These are phyloP conservation scores for Crepidotus variabilis DNA, from an alignment of 768 basidiomycete genomes.

Conservation along the genomic window DNA sequence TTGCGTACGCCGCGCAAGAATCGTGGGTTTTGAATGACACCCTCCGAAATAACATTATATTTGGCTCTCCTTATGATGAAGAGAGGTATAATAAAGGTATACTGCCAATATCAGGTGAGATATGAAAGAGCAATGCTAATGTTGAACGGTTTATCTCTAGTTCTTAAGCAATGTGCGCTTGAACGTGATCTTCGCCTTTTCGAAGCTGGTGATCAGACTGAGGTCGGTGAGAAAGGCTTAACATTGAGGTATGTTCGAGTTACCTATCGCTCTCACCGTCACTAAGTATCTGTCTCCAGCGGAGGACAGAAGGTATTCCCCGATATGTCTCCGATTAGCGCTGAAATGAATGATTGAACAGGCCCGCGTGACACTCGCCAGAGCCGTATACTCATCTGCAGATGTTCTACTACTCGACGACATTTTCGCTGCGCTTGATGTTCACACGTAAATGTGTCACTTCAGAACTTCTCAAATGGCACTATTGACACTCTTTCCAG, in stretches of 20 bases:
- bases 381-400: slow-evolving; percentile 28
- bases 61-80: slow-evolving; percentile 74
- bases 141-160: slow-evolving; percentile 19
- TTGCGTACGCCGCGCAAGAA: slow-evolving; percentile 82
- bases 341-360: neutral
- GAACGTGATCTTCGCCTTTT: slow-evolving; percentile 70
- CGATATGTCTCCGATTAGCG: neutral
- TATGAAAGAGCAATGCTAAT: neutral
- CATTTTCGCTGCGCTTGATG: slow-evolving; percentile 60
- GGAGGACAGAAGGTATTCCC: neutral
- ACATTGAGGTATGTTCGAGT: slow-evolving; percentile 30
- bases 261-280: too few relatives aligned
- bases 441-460: slow-evolving; percentile 17
- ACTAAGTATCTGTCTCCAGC: neutral
- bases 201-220: slow-evolving; percentile 63
- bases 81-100: slow-evolving; percentile 63
- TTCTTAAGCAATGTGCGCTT: slow-evolving; percentile 69
- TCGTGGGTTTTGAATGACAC: slow-evolving; percentile 85
- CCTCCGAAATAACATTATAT: slow-evolving; percentile 78
- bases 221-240: slow-evolving; percentile 70
- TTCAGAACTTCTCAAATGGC: neutral
- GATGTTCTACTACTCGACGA: slow-evolving; percentile 68
- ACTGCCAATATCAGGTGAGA: neutral
- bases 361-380: slow-evolving; percentile 45
- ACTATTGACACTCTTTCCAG: slow-evolving; percentile 35